Base-by-base conservation (phyloP, 2,329 filamentous ascomycete species). In the Bipolaris bicolor region DNA sequence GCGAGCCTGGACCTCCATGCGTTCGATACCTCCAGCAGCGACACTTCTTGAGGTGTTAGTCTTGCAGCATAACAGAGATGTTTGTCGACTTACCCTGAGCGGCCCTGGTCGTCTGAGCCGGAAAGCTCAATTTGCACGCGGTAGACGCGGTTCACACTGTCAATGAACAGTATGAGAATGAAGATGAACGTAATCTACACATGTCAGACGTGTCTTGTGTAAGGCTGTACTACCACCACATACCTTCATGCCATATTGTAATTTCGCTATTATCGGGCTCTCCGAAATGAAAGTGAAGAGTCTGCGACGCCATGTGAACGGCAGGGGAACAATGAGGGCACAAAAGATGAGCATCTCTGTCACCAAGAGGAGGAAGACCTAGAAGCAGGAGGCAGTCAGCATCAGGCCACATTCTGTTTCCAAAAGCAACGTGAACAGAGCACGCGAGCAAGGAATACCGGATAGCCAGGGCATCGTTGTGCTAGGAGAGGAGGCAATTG, bases 211-310 rank as follows among this genome's bases (percentile, higher is more conserved):
- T 3, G 44, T 20, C 26, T 24, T 10, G 9, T 29, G 16, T n/a
- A 11, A 3, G 22, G 10, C 29, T 6, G 9, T 43, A 39, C 1
- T 11, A 15, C 24, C 44, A 4, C 20, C 15, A 31, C 74, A 26
- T 77, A 88, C 87, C 86, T 97, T 98, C 81, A 99, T 85, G 71
- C 92, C 94, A 82, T 99, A 97, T 83, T 98, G 94, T 64, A 98
- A 78, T 78, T 98, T 97, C 39, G 93, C 95, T 57, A 99, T 85
- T 44, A 89, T 73, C 4, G 86, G 90, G 75, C 89, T 96, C 75
- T 94, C 91, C 51, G 93, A 97, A 74, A 99, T 93, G 86, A 99
- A 99, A 70, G 90, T 92, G 76, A 97, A 97, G 75, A 97, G 87
- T 81, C 87, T 91, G 74, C 92, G 88, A 80, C 91, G 92, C 77